These are phyloP conservation scores for Aspergillus luchuensis DNA, from an alignment of 2,329 filamentous ascomycete species.

Conservation along the genomic window DNA sequence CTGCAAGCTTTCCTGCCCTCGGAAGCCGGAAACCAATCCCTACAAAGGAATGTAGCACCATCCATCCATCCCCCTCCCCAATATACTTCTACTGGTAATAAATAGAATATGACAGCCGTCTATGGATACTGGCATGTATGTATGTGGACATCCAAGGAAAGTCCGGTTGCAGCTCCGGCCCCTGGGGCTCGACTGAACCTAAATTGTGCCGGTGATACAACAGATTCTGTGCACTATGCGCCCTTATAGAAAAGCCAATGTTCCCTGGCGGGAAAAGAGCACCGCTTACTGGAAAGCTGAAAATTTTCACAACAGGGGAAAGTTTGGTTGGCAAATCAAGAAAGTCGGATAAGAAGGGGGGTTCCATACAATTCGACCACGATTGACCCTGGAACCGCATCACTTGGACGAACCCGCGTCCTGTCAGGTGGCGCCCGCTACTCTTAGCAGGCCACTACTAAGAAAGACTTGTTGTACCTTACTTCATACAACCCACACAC, in stretches of 20 bases:
- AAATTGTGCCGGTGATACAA: background rate
- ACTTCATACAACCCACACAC: no score
- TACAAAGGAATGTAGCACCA: background rate
- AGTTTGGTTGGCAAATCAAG: slow-evolving; percentile 4
- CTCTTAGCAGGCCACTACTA: background rate
- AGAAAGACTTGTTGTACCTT: no score
- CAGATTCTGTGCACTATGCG: no score
- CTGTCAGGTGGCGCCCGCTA: background rate
- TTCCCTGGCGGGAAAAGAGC: background rate
- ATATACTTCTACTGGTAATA: background rate
- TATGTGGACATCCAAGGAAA: background rate
- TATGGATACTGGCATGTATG: background rate
- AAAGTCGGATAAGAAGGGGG: background rate
- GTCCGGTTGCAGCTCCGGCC: background rate
- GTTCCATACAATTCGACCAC: background rate
- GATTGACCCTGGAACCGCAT: background rate
- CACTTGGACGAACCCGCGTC: background rate
- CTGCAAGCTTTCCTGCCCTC: background rate
- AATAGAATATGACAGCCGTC: background rate
- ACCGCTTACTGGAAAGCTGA: background rate
- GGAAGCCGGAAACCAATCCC: background rate
- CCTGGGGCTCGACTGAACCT: background rate
- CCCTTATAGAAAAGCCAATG: background rate
- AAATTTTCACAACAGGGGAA: background rate
- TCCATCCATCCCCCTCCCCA: background rate